Evolutionary conservation across 192 early-diverging fungal species (phyloP).

Genomic region (Bifiguratus adelaidae): DNA sequence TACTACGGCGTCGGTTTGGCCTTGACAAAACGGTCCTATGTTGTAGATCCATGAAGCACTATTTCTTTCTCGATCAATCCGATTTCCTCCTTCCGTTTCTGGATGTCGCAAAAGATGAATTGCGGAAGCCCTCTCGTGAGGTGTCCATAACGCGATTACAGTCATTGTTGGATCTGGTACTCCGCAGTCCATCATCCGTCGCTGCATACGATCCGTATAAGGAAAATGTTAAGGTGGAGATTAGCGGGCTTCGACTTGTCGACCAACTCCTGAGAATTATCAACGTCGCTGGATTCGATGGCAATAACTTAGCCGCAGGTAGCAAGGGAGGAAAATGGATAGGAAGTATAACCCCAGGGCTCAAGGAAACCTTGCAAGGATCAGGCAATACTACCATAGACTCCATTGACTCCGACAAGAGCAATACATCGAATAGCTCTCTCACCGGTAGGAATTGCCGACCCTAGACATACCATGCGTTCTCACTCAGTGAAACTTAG

Average conservation of each 20-base stretch:
- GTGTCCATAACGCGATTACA: constrained; percentile 65
- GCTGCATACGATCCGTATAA: constrained; percentile 71
- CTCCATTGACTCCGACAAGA: no score
- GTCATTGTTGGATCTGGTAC: constrained; percentile 76
- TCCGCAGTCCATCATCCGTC: constrained; percentile 80
- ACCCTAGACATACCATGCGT: background rate
- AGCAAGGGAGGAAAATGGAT: constrained; percentile 8
- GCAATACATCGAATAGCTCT: no score
- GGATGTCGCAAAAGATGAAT: constrained; percentile 71
- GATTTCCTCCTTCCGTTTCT: constrained; percentile 93
- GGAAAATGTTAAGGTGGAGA: constrained; percentile 75
- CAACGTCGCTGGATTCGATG: constrained; percentile 47
- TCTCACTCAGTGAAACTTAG: constrained; percentile 13
- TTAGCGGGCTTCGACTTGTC: constrained; percentile 47
- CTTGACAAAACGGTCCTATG: no score
- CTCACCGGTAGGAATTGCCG: no score
- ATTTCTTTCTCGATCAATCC: constrained; percentile 85
- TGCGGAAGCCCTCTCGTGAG: constrained; percentile 58
- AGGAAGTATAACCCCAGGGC: constrained; percentile 10
- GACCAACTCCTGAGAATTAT: constrained; percentile 67
- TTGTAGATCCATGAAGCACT: constrained; percentile 84
- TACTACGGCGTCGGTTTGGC: no score
- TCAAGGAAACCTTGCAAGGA: constrained; percentile 5
- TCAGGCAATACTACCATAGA: background rate
- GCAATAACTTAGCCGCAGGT: background rate